Evolutionary conservation across 129 eudicot species (phyloP), one percentile per base, ranked within the genome.

Genomic region (Helianthus tuberosus): DNA sequence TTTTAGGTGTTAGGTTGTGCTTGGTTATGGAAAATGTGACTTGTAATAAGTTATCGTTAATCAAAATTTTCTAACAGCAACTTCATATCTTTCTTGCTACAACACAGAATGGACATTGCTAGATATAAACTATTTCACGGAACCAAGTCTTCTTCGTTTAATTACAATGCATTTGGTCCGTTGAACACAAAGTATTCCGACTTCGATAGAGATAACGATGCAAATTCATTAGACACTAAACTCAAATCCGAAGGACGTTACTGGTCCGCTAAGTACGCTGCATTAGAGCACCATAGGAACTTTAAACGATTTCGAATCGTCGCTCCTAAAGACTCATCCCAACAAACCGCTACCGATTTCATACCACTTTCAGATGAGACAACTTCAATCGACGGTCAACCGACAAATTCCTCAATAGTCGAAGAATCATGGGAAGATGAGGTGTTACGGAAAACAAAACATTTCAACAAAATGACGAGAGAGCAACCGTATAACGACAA

Each of bases 361-460:
- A 79, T 95, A 61, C 90, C 96, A 27, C 71, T 95, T 75, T 74
- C 69, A 5, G 85, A 81, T 69, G 85, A 79, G 67, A 59, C 38
- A 48, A 64, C 51, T 43, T 49, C 76, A 12, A 25, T 11, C 54
- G 88, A 87, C 50, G 81, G 63, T 66, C 81, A 75, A 58, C 46
- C 13, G 3, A 67, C 65, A 17, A 80, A 78, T 72, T 60, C 70
- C 16, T 59, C 79, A 15, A 68, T 78, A 12, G 74, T 95, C 35
- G 94, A 88, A 77, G 99, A 95, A 79, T 95, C 99, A 15, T 89
- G 97, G 99, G 99, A 95, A 80, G 99, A 91, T 72, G 92, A 89
- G 85, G 88, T 95, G 47, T 73, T 91, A 49, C 74, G 97, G 29
- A 89, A 89, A 80, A 95, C 97, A 5, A 91, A 64, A 85, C 95